Conservation (phyloP, 2,329 filamentous ascomycete species). For the Fusarium solani-melongenae region DNA sequence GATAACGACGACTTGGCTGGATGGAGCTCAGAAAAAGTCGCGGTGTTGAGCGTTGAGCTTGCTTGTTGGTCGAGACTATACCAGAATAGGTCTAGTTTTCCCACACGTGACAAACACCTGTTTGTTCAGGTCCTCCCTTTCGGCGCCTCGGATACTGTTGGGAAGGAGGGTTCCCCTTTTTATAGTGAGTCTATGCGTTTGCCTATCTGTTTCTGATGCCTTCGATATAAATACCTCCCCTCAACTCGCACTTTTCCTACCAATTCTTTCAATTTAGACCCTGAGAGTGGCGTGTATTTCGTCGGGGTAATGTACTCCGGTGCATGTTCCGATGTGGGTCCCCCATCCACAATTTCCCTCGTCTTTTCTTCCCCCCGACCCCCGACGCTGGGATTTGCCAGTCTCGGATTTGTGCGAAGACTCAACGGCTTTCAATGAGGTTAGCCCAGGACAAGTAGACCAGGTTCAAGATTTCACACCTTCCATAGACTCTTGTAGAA, state of each 20-base stretch:
- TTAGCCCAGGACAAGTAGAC: neutral
- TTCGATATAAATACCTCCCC: constrained; percentile 71
- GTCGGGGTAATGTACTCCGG: constrained; percentile 38
- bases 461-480: neutral
- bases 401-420: constrained; percentile 11
- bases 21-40: constrained; percentile 57
- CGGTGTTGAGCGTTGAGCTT: constrained; percentile 56
- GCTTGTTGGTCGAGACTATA: constrained; percentile 53
- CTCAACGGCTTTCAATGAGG: constrained; percentile 24
- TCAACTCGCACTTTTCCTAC: neutral
- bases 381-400: constrained; percentile 35
- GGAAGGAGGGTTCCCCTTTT: neutral
- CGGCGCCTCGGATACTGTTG: constrained; percentile 72
- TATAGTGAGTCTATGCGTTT: neutral
- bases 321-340: constrained; percentile 26
- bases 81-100: constrained; percentile 39
- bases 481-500: neutral
- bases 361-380: constrained; percentile 42
- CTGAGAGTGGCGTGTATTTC: constrained; percentile 16
- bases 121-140: constrained; percentile 76
- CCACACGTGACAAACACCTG: constrained; percentile 35
- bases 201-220: constrained; percentile 60
- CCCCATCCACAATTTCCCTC: constrained; percentile 32
- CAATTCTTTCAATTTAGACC: constrained; percentile 1
- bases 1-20: constrained; percentile 47